Base-by-base conservation (phyloP, 2,329 filamentous ascomycete genomes). In the Fusarium anguioides region DNA sequence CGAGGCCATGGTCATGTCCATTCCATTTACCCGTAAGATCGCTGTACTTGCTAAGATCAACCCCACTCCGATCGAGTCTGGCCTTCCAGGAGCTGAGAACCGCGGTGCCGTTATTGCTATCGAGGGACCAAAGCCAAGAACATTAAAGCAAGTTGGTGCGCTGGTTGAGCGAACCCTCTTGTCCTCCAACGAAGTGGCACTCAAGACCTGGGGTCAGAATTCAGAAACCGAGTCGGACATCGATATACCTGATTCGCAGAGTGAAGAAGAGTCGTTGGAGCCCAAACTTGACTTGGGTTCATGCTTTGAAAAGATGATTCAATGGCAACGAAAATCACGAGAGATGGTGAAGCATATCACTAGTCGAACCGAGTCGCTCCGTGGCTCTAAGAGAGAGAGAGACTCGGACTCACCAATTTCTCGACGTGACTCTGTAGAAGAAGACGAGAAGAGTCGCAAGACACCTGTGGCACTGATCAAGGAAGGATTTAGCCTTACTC, bases 21-120 rank as follows among this genome's bases (percentile, higher is more conserved):
- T 96, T 49, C 86, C 90, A 0, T 91, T 91, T 72, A 79, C 88
- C 41, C 88, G 89, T 68, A 97, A 97, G 77, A 87, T 97, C 70
- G 88, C 89, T 46, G 85, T 95, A 4, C 82, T 98, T 31, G 84
- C 88, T 17, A 89, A 88, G 63, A 93, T 97, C 67, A 91, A 91
- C 42, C 91, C 90, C 9, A 60, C 64, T 23, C 89, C 92, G 0
- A 81, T 92, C 15, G 72, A 75, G 7, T 75, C 77, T 5, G 75
- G 72, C 8, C 71, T 70, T 6, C 66, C 72, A 5, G 64, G 65
- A 3, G 75, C 78, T 60, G 78, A 82, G 69, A 81, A 82, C 8
- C 87, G 94, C n/a, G 94, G 95, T 0, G 87, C 91, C 1, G 86
- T 97, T 35, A 89, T 98, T 64, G 91, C 92, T 1, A 81, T 98